Percentiles rank a stretch among this genome's conserved stretches.
Evolutionary conservation across 2,329 filamentous ascomycete species (phyloP).

Genomic region (Penicillium brevicompactum): DNA sequence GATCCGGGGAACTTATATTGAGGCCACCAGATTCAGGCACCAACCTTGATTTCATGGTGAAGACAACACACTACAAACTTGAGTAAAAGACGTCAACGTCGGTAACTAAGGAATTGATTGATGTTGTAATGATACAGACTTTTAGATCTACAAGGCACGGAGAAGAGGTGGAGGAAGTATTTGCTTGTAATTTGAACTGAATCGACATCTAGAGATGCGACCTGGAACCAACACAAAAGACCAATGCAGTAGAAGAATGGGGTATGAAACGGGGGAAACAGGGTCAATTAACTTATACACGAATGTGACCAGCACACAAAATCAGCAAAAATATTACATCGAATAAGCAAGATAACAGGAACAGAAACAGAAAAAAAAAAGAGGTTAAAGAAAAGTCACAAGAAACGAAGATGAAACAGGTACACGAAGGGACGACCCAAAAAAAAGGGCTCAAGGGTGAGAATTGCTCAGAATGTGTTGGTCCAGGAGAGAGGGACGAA

Average conservation of each 20-base stretch:
- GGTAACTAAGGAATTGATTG: no score
- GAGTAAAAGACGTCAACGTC: no score
- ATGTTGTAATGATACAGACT: no score
- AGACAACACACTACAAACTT: no score
- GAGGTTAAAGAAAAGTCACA: slow-evolving; percentile 19
- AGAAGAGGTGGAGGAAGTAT: slow-evolving; percentile 6
- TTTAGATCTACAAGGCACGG: not conserved
- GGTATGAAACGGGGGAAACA: slow-evolving; percentile 37
- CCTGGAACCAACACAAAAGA: slow-evolving; percentile 26
- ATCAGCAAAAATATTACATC: slow-evolving; percentile 35
- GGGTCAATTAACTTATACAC: slow-evolving; percentile 41
- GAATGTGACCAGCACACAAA: slow-evolving; percentile 44
- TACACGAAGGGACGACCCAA: slow-evolving; percentile 42
- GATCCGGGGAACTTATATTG: not conserved
- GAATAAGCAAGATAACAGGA: slow-evolving; percentile 29
- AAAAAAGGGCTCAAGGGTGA: slow-evolving; percentile 5
- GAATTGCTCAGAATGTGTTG: slow-evolving; percentile 22
- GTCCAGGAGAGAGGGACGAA: slow-evolving; percentile 19
- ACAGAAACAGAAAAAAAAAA: slow-evolving; percentile 21
- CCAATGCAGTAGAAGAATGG: slow-evolving; percentile 33
- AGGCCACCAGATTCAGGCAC: not conserved
- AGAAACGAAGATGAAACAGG: slow-evolving; percentile 41
- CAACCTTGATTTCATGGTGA: not conserved
- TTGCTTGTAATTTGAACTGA: slow-evolving; percentile 22
- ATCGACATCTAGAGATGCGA: slow-evolving; percentile 19